Conservation (phyloP, 129 eudicot genomes). For the Arctium minus region DNA sequence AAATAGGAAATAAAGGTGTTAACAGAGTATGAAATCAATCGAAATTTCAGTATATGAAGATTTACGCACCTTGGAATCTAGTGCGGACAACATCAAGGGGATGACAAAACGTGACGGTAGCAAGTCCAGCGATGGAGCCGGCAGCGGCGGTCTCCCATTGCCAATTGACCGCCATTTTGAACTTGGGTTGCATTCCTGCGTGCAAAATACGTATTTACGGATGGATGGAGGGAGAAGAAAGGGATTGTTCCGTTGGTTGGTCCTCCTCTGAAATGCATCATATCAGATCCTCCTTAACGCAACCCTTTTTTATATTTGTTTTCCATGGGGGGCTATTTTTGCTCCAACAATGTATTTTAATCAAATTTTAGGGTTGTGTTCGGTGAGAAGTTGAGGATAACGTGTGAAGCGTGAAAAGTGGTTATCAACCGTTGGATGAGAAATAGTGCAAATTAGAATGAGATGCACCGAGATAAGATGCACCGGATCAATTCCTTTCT, state of each 20-base stretch:
- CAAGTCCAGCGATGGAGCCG: slow-evolving; percentile 93
- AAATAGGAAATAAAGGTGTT: neutral
- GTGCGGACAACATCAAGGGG: slow-evolving; percentile 99
- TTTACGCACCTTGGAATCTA: slow-evolving; percentile 69
- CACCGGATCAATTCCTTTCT: too few species aligned
- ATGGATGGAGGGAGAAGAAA: too few species aligned
- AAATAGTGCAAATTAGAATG: too few species aligned
- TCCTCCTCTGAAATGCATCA: neutral
- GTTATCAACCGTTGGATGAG: too few species aligned
- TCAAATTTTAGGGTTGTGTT: too few species aligned
- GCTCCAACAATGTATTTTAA: neutral
- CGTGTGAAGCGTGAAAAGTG: too few species aligned
- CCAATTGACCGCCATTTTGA: slow-evolving; percentile 46
- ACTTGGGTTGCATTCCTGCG: neutral
- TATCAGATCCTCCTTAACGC: neutral
- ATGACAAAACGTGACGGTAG: slow-evolving; percentile 81
- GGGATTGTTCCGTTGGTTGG: neutral
- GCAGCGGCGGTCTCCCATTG: slow-evolving; percentile 92
- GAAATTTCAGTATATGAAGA: neutral
- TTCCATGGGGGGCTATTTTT: neutral
- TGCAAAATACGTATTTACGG: neutral
- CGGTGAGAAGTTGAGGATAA: too few species aligned
- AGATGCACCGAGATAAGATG: too few species aligned
- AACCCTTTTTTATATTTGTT: neutral
- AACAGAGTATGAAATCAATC: neutral